Percentiles rank a stretch among this genome's conserved stretches.
phyloP scores from a whole-genome alignment of 2,329 filamentous ascomycete genomes.

The Calonectria fujianensis region DNA sequence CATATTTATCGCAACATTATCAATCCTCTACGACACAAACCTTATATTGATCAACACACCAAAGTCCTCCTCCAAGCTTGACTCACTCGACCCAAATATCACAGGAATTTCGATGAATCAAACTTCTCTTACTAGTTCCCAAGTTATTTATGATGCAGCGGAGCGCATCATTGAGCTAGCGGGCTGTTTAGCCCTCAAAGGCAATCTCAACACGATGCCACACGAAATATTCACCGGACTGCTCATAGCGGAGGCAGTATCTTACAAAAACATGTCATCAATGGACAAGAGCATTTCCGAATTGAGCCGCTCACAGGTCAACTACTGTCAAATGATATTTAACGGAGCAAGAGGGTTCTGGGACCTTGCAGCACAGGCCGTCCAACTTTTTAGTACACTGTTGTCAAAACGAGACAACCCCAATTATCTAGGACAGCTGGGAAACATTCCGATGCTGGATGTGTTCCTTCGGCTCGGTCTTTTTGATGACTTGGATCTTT shows the following conservation, averaged over 20 bases:
- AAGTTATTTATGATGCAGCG: neutral
- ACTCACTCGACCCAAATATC: neutral
- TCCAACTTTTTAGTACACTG: neutral
- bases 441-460: neutral
- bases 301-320: neutral
- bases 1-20: neutral
- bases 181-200: neutral
- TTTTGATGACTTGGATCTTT: neutral
- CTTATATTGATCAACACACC: neutral
- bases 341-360: neutral
- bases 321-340: neutral
- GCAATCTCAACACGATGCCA: neutral
- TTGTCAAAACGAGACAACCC: neutral
- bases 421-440: neutral
- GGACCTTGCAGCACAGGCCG: neutral
- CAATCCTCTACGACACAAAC: constrained; percentile 1
- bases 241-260: neutral
- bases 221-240: neutral
- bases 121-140: neutral
- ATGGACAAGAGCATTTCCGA: neutral
- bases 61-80: neutral
- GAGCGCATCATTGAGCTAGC: neutral
- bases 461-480: neutral
- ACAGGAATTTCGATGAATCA: neutral
- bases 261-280: neutral